Percentiles rank a stretch among this genome's conserved stretches.
Evolutionary conservation across 2,329 filamentous ascomycete genomes (phyloP).

Genomic region (Paraphoma chrysanthemicola): DNA sequence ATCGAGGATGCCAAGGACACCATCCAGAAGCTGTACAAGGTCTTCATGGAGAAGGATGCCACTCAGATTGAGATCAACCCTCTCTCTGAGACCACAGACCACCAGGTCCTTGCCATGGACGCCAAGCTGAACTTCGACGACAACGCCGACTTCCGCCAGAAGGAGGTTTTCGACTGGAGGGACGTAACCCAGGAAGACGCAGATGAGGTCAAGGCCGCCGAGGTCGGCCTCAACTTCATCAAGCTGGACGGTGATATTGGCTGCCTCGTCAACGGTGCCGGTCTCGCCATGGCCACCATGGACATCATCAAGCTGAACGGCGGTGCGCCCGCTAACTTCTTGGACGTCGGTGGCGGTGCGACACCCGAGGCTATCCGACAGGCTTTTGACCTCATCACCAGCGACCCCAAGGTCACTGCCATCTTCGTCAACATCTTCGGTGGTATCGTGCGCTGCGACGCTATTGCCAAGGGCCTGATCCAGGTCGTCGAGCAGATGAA

Average conservation of each 20-base stretch:
- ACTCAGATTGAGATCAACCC: constrained; percentile 99
- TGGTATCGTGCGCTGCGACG: constrained; percentile 97
- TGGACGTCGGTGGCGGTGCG: constrained; percentile 97
- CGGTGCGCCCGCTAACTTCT: constrained; percentile 94
- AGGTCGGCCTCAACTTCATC: constrained; percentile 98
- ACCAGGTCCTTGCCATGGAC: constrained; percentile 98
- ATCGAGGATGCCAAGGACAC: constrained; percentile 93
- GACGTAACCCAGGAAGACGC: constrained; percentile 95
- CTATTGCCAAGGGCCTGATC: constrained; percentile 95
- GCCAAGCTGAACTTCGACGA: constrained; percentile 99
- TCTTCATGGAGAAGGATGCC: constrained; percentile 97
- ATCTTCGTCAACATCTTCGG: constrained; percentile 99
- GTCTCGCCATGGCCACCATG: constrained; percentile 99
- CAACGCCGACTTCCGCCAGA: constrained; percentile 97
- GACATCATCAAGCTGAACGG: constrained; percentile 99
- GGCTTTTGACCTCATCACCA: constrained; percentile 98
- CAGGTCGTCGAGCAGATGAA: constrained; percentile 93
- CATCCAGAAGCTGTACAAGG: constrained; percentile 98
- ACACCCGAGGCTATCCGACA: constrained; percentile 96
- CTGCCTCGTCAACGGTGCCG: constrained; percentile 98
- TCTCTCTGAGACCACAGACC: constrained; percentile 95
- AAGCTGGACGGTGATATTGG: constrained; percentile 99
- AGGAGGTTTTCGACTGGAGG: constrained; percentile 93
- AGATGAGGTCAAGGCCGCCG: constrained; percentile 95
- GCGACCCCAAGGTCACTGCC: constrained; percentile 95